Evolutionary conservation across 495 filamentous ascomycete genomes (phyloP).

Genomic region (Penicillium dipodomyicola): DNA sequence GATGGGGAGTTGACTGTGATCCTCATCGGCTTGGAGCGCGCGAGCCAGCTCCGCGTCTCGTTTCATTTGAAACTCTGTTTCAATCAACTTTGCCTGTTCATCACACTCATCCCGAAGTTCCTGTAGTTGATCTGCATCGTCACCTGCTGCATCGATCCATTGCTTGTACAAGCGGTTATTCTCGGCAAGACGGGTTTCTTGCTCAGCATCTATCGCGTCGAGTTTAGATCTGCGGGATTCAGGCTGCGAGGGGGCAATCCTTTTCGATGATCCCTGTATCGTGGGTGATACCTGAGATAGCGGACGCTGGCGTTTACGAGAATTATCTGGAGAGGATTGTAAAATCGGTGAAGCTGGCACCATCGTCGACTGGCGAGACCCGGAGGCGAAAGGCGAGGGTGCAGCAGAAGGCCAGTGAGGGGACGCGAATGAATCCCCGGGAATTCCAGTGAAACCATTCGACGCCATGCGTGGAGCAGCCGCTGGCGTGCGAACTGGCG

Average conservation of each 20-base stretch:
- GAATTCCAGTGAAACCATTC: not conserved
- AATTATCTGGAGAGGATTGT: constrained; percentile 1
- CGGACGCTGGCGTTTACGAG: constrained; percentile 25
- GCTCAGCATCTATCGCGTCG: constrained; percentile 9
- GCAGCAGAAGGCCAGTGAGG: constrained; percentile 21
- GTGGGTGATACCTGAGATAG: constrained; percentile 15
- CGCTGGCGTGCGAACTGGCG: not conserved
- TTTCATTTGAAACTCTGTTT: constrained; percentile 15
- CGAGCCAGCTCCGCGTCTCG: constrained; percentile 52
- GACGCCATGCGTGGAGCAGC: not conserved
- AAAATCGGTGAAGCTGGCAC: not conserved
- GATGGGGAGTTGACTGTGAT: not conserved
- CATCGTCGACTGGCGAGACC: not conserved
- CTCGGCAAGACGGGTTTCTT: constrained; percentile 8
- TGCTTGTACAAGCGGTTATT: constrained; percentile 3
- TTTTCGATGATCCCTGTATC: constrained; percentile 17
- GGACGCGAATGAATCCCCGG: not conserved
- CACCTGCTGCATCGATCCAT: constrained; percentile 2
- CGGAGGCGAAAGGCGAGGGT: constrained; percentile 18
- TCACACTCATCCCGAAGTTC: constrained; percentile 34
- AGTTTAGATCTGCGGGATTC: constrained; percentile 7
- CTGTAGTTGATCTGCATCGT: constrained; percentile 13
- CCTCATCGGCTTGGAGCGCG: constrained; percentile 30
- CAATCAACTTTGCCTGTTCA: constrained; percentile 23
- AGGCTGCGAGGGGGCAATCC: constrained; percentile 4